Percentiles rank a stretch among this genome's conserved stretches.
Conservation (phyloP, 257 asterid species). For the Ocimum tenuiflorum region DNA sequence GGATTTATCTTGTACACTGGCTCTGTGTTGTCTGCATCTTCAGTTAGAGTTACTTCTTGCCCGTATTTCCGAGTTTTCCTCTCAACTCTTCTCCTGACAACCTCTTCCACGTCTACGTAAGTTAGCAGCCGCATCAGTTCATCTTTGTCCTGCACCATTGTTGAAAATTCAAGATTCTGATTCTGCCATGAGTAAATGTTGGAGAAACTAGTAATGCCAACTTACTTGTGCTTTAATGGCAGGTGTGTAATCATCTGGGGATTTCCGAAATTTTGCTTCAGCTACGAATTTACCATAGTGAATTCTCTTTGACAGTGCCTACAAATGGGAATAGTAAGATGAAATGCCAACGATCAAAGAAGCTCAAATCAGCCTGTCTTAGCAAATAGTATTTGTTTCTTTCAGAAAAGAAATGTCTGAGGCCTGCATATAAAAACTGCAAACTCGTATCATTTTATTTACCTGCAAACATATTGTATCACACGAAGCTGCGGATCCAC, state of each 20-base stretch:
- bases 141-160: slow-evolving; percentile 43
- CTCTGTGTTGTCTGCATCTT: slow-evolving; percentile 25
- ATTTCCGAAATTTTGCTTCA: slow-evolving; percentile 72
- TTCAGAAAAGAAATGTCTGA: not conserved
- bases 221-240: slow-evolving; percentile 69
- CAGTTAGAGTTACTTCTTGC: slow-evolving; percentile 44
- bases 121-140: slow-evolving; percentile 63
- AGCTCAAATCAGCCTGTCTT: not conserved
- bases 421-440: not conserved
- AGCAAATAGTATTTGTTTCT: not conserved
- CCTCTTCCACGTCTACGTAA: slow-evolving; percentile 67
- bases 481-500: slow-evolving; percentile 75
- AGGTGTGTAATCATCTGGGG: slow-evolving; percentile 60
- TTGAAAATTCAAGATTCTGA: not conserved
- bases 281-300: slow-evolving; percentile 98
- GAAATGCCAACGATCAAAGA: not conserved
- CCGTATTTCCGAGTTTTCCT: slow-evolving; percentile 71
- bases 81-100: slow-evolving; percentile 60
- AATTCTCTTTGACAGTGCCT: slow-evolving; percentile 83
- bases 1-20: slow-evolving; percentile 72
- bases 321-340: slow-evolving; percentile 6
- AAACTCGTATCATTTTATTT: not conserved
- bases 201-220: not conserved
- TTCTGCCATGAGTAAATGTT: not conserved
- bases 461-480: slow-evolving; percentile 97